A percentile compares a stretch with the other conserved stretches of the same genome.
phyloP scores from a whole-genome alignment of 768 basidiomycete genomes.

The Tricholomella constricta region DNA sequence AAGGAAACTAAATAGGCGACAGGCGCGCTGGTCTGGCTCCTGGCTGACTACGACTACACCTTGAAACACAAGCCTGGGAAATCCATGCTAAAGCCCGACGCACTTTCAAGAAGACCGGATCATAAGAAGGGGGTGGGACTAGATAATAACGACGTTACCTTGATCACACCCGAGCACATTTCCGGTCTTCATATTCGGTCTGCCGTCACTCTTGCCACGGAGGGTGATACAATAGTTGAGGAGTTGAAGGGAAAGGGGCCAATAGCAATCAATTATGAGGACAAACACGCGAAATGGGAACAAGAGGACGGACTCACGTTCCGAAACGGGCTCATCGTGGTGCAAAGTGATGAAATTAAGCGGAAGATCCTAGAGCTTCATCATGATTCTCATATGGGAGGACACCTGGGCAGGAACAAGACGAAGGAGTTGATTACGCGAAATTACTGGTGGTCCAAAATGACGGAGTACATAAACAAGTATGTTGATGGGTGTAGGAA shows the following conservation, averaged over 20 bases:
- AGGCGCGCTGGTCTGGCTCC: conserved; percentile 40
- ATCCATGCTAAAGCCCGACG: no score
- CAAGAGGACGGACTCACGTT: no score
- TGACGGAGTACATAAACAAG: conserved; percentile 18
- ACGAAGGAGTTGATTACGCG: conserved; percentile 29
- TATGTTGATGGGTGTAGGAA: conserved; percentile 31
- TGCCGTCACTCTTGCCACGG: conserved; percentile 3
- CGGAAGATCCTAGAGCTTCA: background rate
- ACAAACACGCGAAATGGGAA: no score
- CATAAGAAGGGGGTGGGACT: conserved; percentile 14
- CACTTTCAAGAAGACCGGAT: conserved; percentile 25
- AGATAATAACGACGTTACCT: background rate
- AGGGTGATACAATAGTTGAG: conserved; percentile 6
- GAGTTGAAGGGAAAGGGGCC: background rate
- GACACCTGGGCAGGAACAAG: conserved; percentile 41
- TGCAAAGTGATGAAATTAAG: background rate
- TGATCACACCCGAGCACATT: conserved; percentile 14
- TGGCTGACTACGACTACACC: conserved; percentile 38
- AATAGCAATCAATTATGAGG: no score
- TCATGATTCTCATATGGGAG: conserved; percentile 20
- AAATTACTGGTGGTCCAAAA: conserved; percentile 26
- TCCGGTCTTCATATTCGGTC: background rate
- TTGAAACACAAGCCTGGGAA: no score
- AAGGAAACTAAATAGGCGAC: conserved; percentile 41
- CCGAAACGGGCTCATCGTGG: no score